phyloP scores from a whole-genome alignment of 306 rosid genomes.

The Trichosanthes cucumerina region DNA sequence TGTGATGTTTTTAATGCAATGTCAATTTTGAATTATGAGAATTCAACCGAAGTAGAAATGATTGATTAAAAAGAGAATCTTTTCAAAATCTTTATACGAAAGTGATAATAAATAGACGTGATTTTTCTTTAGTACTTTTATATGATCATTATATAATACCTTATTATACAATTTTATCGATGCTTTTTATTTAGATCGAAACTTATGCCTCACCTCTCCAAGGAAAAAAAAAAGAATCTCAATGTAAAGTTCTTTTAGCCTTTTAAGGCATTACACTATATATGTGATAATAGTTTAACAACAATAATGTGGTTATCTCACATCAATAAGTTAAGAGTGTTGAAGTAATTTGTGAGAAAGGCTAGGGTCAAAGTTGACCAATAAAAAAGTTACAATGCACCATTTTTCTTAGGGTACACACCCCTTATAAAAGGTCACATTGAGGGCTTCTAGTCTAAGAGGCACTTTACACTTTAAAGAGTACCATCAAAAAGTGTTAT shows the following conservation, averaged over 20 bases:
- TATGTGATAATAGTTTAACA: neutral
- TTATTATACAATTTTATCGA: neutral
- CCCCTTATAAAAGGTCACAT: neutral
- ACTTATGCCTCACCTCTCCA: neutral
- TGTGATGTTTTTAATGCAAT: neutral
- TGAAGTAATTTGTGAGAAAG: neutral
- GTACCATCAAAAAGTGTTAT: neutral
- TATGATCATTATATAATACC: neutral
- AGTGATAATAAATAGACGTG: neutral
- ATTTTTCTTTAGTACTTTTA: neutral
- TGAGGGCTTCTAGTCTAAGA: neutral
- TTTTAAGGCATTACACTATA: neutral
- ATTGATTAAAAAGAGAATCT: neutral
- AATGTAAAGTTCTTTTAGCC: neutral
- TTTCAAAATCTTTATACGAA: neutral
- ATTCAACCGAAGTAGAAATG: neutral
- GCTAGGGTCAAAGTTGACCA: conserved; percentile 4
- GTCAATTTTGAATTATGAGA: neutral
- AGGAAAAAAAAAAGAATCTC: neutral
- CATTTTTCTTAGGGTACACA: neutral
- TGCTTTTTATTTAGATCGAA: neutral
- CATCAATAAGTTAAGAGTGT: neutral
- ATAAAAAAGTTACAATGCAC: neutral
- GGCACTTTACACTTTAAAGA: neutral
- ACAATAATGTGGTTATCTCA: neutral